Percentiles rank a stretch among this genome's conserved stretches.
Conservation (phyloP, 768 basidiomycete genomes). For the Coprinopsis marcescibilis region DNA sequence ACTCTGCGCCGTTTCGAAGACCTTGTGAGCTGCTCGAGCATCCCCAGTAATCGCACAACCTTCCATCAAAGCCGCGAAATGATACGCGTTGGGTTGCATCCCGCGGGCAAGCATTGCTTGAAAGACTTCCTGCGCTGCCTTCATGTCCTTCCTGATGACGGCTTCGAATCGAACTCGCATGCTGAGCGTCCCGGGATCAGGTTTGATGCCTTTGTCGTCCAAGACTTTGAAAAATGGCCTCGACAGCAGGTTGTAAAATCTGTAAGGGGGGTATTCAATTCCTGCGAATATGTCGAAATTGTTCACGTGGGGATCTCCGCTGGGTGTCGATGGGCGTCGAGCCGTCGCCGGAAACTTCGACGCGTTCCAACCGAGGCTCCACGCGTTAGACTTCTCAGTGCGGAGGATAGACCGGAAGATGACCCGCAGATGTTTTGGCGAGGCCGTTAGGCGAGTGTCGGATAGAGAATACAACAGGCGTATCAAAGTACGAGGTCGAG, state of each 20-base stretch:
- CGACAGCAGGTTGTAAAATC: conserved; percentile 26
- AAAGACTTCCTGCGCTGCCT: conserved; percentile 49
- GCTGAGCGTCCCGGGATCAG: conserved; percentile 52
- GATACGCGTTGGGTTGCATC: conserved; percentile 65
- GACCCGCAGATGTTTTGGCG: conserved; percentile 52
- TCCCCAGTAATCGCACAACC: conserved; percentile 62
- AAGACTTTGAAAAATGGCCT: conserved; percentile 43
- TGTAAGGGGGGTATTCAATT: conserved; percentile 28
- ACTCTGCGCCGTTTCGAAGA: conserved; percentile 46
- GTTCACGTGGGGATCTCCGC: not conserved
- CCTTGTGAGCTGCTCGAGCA: conserved; percentile 45
- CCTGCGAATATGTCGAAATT: conserved; percentile 46
- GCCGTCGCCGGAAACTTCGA: not conserved
- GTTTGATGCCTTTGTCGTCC: conserved; percentile 38
- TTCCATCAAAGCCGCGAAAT: conserved; percentile 72
- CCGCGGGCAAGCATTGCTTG: conserved; percentile 59
- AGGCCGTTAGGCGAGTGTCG: conserved; percentile 35
- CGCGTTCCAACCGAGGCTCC: conserved; percentile 45
- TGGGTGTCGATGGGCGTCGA: not conserved
- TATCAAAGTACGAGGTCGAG: conserved; percentile 41
- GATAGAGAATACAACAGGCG: conserved; percentile 42
- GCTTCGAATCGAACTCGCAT: conserved; percentile 62
- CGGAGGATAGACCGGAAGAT: conserved; percentile 49
- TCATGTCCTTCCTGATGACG: conserved; percentile 43
- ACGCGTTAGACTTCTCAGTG: conserved; percentile 40